Base-by-base conservation (phyloP, 192 early-diverging fungal genomes). In the Podila epicladia region DNA sequence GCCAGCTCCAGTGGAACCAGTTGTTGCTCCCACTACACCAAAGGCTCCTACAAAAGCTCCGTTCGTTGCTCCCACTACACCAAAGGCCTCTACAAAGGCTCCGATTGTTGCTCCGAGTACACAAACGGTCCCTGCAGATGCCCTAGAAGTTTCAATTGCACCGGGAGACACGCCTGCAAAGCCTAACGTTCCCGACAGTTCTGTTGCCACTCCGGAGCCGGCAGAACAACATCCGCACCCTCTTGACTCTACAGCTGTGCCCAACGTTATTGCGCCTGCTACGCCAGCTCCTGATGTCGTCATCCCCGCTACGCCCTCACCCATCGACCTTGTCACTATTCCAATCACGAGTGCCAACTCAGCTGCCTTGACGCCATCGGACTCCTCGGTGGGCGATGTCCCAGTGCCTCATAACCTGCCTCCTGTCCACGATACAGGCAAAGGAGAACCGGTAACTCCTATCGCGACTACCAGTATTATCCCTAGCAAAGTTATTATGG, bases 391-490 rank as follows among this genome's bases (percentile, higher is more conserved):
- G 41, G 15, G 13, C 41, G 24, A 33, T 45, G n/a, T 62, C n/a
- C 69, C 69, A 4, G 31, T n/a, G 11, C 60, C 60, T 35, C 69
- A 53, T n/a, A 62, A 71, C 59, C 33, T 24, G 12, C 53, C 48
- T 12, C 58, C 45, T 32, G 22, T 53, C 62, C 31, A 15, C 5
- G 59, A 32, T 2, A 61, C 31, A 19, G 62, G 5, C 22, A 20
- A 33, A 2, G 51, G 55, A 24, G 68, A 51, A 17, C 38, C 59
- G 9, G 19, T 49, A 24, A 28, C 60, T 1, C 48, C 60, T 3
- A 24, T 72, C 0, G 33, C 51, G 6, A 62, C 63, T 45, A 29
- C 17, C 1, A 64, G 62, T 22, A 32, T 64, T 11, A 58, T 72
- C 26, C 70, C 70, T 2, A 64, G 60, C 32, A 63, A 53, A 15